phyloP scores from a whole-genome alignment of 768 basidiomycete species.

The Fomitopsis serialis region DNA sequence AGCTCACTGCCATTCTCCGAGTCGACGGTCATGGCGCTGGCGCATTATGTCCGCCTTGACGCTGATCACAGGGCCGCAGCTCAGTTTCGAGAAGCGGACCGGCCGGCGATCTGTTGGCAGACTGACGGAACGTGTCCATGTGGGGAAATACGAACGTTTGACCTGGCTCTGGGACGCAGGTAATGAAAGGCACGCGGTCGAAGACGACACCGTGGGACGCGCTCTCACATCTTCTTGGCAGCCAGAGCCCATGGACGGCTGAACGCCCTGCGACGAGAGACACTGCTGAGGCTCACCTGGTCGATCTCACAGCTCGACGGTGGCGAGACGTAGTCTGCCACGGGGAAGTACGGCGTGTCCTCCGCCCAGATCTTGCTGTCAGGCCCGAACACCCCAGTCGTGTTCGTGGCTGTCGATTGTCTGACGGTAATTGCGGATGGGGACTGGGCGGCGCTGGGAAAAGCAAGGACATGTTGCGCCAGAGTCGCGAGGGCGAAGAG shows the following conservation, averaged over 20 bases:
- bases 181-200: not conserved
- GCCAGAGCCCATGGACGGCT: not conserved
- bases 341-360: conserved; percentile 57
- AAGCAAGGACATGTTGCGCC: no score
- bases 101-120: not conserved
- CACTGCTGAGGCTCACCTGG: conserved; percentile 14
- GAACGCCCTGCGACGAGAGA: not conserved
- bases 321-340: conserved; percentile 37
- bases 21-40: no score
- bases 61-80: not conserved
- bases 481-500: no score
- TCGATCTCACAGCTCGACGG: conserved; percentile 38
- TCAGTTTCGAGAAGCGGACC: not conserved
- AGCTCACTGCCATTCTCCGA: not conserved
- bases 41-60: not conserved
- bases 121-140: not conserved
- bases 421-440: not conserved
- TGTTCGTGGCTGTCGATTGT: not conserved
- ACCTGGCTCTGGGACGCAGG: not conserved
- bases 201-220: not conserved
- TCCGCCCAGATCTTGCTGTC: conserved; percentile 41
- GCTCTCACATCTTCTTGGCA: not conserved
- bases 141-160: not conserved
- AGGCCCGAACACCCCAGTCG: not conserved
- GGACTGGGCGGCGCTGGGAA: not conserved